Base-by-base conservation (phyloP, 2,329 filamentous ascomycete species). In the Rutstroemia sp. region DNA sequence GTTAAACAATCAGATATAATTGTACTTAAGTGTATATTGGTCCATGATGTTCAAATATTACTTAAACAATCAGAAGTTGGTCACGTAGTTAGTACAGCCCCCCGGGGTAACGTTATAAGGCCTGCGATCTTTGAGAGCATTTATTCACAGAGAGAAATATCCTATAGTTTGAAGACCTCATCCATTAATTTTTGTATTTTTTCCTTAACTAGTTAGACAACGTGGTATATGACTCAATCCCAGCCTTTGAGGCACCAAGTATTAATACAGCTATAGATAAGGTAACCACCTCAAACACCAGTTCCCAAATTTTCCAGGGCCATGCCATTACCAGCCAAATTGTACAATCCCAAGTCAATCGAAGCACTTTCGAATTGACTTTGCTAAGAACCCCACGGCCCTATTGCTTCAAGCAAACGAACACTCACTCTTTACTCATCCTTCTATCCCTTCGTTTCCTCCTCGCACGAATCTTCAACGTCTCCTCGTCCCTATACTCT, bases 381-480 rank as follows among this genome's bases (percentile, higher is more conserved):
- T 58, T 63, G 44, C 42, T 48, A 45, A 51, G 54, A 44, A 19
- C 56, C 56, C n/a, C 51, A 47, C 54, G 56, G 57, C 47, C 48
- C 21, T 48, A 30, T 21, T 23, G 42, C 39, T 19, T 42, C 19
- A 41, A 38, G 9, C 41, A 9, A 3, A 34, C 41, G 5, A 2
- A 34, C 34, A 56, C 19, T 52, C 48, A 54, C 59, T 49, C 47
- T 57, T 65, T 65, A 50, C 62, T 63, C 25, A 65, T 57, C 39
- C 66, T 64, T 57, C 65, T 63, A 42, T 63, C 63, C 56, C 66
- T 75, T 60, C 87, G 76, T 68, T 83, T 79, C 68, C 81, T 82
- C 60, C 87, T 73, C 37, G 82, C 86, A 58, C 80, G 81, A 16
- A 78, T 75, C 64, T 78, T 79, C 59, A 84, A 69, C 41, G 73